Base-by-base conservation (phyloP, 164 flowering plant genomes). In the Sextonia rubra region DNA sequence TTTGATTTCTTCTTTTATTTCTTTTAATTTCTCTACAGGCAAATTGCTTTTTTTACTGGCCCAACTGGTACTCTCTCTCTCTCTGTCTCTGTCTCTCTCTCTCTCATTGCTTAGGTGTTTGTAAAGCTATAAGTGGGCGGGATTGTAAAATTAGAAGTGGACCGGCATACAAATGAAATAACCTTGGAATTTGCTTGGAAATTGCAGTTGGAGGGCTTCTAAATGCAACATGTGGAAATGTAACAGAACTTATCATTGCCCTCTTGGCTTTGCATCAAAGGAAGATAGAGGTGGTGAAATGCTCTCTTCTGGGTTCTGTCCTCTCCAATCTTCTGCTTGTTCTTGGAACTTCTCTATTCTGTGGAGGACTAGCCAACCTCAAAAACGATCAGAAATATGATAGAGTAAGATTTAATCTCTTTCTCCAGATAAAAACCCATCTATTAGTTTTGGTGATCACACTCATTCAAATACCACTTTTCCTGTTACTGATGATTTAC, bases 151-250 rank as follows among this genome's bases (percentile, higher is more conserved):
- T 27, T 29, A 3, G 9, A 64, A 12, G 60, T n/a, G 4, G 60
- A 1, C 12, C 1, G 18, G n/a, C 22, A n/a, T 24, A 4, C 23
- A 24, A 22, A 62, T 62, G 65, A n/a, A n/a, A 7, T 68, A 17
- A 48, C 60, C 32, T 24, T 26, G 60, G 49, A 24, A 12, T 44
- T 68, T 44, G 60, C n/a, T 69, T 56, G 58, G 22, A 4, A 24
- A 60, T 60, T 74, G 68, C 89, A 94, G 98, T 92, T 68, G 98
- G 98, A 60, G 98, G 98, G 56, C 90, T 94, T 20, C 78, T 94
- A 22, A 94, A 94, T 84, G 98, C 97, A 73, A 92, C 98, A 30
- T 94, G 97, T 79, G 98, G 98, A 12, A 94, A 94, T 81, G 97
- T 88, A 0, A 89, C 98, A 23, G 97, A 94, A 85, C 89, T 92